Conservation (phyloP, 2,329 filamentous ascomycete genomes). For the Alternaria sp. region DNA sequence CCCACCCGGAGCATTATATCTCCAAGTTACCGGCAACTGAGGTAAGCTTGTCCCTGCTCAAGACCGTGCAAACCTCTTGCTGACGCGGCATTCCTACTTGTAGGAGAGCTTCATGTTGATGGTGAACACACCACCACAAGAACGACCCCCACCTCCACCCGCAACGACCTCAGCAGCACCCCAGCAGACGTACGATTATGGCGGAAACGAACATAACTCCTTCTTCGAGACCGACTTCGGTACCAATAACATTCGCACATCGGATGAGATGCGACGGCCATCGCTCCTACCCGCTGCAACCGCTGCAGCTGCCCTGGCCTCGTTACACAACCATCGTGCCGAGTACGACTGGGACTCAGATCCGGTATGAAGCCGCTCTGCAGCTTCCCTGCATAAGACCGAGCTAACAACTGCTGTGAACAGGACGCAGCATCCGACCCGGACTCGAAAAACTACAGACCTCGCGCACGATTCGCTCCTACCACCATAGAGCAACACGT, state of each 20-base stretch:
- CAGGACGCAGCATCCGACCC: slow-evolving; percentile 52
- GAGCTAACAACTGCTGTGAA: slow-evolving; percentile 33
- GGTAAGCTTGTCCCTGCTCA: slow-evolving; percentile 23
- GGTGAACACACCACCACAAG: slow-evolving; percentile 88
- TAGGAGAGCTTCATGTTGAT: slow-evolving; percentile 92
- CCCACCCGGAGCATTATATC: slow-evolving; percentile 97
- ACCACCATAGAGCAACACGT: slow-evolving; percentile 74
- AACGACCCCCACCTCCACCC: slow-evolving; percentile 65
- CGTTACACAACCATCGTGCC: slow-evolving; percentile 81
- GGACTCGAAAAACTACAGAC: slow-evolving; percentile 50
- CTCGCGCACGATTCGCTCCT: slow-evolving; percentile 52
- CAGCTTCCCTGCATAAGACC: slow-evolving; percentile 16
- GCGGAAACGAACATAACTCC: slow-evolving; percentile 66
- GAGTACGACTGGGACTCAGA: slow-evolving; percentile 63
- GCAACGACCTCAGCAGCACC: slow-evolving; percentile 49
- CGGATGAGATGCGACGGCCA: slow-evolving; percentile 74
- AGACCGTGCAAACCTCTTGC: slow-evolving; percentile 1
- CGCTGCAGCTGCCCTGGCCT: slow-evolving; percentile 86
- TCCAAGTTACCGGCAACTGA: slow-evolving; percentile 97
- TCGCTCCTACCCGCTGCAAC: slow-evolving; percentile 73
- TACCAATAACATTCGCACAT: slow-evolving; percentile 71
- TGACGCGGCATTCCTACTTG: slow-evolving; percentile 6
- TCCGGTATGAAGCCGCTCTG: slow-evolving; percentile 39
- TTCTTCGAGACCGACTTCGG: slow-evolving; percentile 74
- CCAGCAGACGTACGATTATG: slow-evolving; percentile 56